Percentiles rank a stretch among this genome's conserved stretches.
Evolutionary conservation across 805 yeast species (phyloP).

Genomic region (Starmerella floricola): DNA sequence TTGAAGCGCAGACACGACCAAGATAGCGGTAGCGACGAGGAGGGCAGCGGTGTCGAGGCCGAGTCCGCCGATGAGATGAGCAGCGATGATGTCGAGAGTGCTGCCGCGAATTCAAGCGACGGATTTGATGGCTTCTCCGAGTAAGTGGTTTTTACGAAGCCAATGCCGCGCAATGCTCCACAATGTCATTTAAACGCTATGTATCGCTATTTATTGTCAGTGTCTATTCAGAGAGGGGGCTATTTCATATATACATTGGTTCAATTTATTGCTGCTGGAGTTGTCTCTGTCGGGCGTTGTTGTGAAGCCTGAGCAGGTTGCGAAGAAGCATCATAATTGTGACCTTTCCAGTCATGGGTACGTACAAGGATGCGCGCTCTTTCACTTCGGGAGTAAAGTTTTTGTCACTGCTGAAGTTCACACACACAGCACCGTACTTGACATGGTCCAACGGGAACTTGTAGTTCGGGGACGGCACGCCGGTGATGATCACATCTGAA

Average conservation of each 20-base stretch:
- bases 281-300: conserved; percentile 37
- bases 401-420: conserved; percentile 80
- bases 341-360: conserved; percentile 92
- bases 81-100: conserved; percentile 22
- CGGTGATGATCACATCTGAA: conserved; percentile 90
- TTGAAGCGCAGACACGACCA: conserved; percentile 79
- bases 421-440: conserved; percentile 77
- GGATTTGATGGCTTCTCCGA: conserved; percentile 19
- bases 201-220: no score
- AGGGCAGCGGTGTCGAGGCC: conserved; percentile 29
- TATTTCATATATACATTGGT: neutral
- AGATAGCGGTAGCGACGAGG: conserved; percentile 41
- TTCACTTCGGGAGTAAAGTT: conserved; percentile 74
- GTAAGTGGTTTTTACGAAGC: no score
- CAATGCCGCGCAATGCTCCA: no score
- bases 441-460: conserved; percentile 76
- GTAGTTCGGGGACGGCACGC: conserved; percentile 76
- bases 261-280: neutral
- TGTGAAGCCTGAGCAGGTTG: conserved; percentile 69
- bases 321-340: conserved; percentile 90
- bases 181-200: no score
- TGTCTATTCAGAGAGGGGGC: no score
- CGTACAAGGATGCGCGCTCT: conserved; percentile 76
- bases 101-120: conserved; percentile 19
- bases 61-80: conserved; percentile 10